Conservation (phyloP, 306 rosid species). For the Cucumis melo region DNA sequence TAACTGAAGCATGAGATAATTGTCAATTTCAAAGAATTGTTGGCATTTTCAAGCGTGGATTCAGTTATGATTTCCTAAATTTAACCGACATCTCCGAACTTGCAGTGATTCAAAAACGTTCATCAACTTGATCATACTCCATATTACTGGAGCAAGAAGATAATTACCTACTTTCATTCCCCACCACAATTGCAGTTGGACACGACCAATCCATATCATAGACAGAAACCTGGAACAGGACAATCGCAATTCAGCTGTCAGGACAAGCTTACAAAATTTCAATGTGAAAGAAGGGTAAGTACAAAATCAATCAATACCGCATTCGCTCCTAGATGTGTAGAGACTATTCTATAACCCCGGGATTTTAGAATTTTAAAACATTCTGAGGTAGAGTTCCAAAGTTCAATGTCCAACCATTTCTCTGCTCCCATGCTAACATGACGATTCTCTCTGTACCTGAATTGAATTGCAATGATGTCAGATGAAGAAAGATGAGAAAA, state of each 20-base stretch:
- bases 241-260: conserved; percentile 7
- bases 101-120: neutral
- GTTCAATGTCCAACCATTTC: conserved; percentile 97
- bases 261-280: neutral
- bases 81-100: neutral
- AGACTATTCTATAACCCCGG: conserved; percentile 81
- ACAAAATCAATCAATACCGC: conserved; percentile 34
- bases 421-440: conserved; percentile 99
- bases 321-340: conserved; percentile 74
- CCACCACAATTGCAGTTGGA: conserved; percentile 83
- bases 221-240: conserved; percentile 47
- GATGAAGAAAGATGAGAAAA: neutral
- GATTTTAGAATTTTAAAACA: conserved; percentile 59
- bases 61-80: neutral
- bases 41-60: neutral
- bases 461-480: conserved; percentile 5
- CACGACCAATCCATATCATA: conserved; percentile 82
- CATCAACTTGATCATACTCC: neutral
- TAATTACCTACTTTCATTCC: conserved; percentile 73
- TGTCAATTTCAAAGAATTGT: neutral
- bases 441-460: conserved; percentile 84
- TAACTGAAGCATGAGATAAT: neutral
- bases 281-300: neutral
- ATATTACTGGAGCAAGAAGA: neutral
- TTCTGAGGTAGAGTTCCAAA: conserved; percentile 65